These are phyloP conservation scores for Fonsecaea erecta DNA, from an alignment of 2,329 filamentous ascomycete genomes.

Conservation along the genomic window DNA sequence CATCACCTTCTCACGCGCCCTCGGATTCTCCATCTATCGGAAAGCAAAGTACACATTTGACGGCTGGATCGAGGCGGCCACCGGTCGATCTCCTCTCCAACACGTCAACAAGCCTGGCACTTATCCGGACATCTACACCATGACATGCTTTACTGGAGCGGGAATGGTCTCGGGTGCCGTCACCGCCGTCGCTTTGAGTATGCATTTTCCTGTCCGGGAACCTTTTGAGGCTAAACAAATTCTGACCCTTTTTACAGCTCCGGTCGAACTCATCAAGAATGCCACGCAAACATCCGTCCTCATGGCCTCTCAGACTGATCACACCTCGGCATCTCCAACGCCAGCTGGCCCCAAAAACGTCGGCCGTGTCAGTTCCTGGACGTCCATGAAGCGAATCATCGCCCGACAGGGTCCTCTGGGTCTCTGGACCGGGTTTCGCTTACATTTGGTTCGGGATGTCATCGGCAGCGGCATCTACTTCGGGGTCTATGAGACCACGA, in stretches of 20 bases:
- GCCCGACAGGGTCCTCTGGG: slow-evolving; percentile 50
- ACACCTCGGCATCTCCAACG: slow-evolving; percentile 2
- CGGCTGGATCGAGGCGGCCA: slow-evolving; percentile 46
- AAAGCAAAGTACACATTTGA: slow-evolving; percentile 49
- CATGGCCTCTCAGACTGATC: slow-evolving; percentile 41
- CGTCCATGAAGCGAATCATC: slow-evolving; percentile 51
- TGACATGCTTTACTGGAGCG: slow-evolving; percentile 50
- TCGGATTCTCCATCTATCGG: slow-evolving; percentile 54
- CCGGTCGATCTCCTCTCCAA: slow-evolving; percentile 48
- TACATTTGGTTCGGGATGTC: slow-evolving; percentile 52
- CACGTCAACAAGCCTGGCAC: slow-evolving; percentile 50
- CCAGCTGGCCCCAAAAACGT: slow-evolving; percentile 34
- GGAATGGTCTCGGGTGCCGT: slow-evolving; percentile 50
- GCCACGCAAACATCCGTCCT: slow-evolving; percentile 55
- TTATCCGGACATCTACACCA: slow-evolving; percentile 47
- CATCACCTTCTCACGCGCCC: slow-evolving; percentile 51
- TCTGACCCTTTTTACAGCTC: slow-evolving; percentile 41
- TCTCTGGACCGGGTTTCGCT: slow-evolving; percentile 52
- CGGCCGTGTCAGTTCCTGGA: slow-evolving; percentile 49
- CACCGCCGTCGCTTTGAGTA: slow-evolving; percentile 52
- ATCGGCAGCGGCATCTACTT: slow-evolving; percentile 54
- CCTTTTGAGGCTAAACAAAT: not conserved
- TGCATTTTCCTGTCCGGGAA: slow-evolving; percentile 27
- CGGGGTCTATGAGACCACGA: slow-evolving; percentile 53
- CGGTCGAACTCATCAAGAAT: slow-evolving; percentile 55